Conservation (phyloP, 768 basidiomycete genomes). For the Tricholoma matsutake region DNA sequence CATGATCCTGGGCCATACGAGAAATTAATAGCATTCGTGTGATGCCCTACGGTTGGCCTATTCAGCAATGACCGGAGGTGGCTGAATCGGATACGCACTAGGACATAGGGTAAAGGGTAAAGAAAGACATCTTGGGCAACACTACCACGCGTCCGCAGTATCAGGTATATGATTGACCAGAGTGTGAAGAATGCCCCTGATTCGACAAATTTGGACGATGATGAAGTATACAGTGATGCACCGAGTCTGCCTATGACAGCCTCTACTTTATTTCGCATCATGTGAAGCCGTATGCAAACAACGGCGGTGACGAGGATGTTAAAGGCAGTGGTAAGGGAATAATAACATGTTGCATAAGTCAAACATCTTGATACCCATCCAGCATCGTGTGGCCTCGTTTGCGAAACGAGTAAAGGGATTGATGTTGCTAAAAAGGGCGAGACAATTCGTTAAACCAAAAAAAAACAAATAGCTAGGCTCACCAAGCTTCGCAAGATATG, state of each 20-base stretch:
- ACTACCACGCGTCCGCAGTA: slow-evolving; percentile 18
- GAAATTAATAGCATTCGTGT: slow-evolving; percentile 17
- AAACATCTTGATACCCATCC: slow-evolving; percentile 12
- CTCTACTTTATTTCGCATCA: slow-evolving; percentile 31
- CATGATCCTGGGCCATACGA: slow-evolving; percentile 22
- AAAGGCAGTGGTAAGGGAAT: slow-evolving; percentile 27
- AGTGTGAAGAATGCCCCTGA: slow-evolving; percentile 37
- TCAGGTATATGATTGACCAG: slow-evolving; percentile 30
- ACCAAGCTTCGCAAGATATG: slow-evolving; percentile 36
- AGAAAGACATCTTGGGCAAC: slow-evolving; percentile 30
- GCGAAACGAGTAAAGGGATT: slow-evolving; percentile 30
- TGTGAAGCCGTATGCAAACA: slow-evolving; percentile 29
- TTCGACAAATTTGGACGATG: slow-evolving; percentile 35
- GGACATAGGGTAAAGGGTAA: slow-evolving; percentile 28
- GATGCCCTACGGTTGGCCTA: slow-evolving; percentile 10
- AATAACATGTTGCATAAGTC: slow-evolving; percentile 23
- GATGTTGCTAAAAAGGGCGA: slow-evolving; percentile 27
- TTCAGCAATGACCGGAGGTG: background rate
- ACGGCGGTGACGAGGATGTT: slow-evolving; percentile 28
- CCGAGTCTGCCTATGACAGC: slow-evolving; percentile 32
- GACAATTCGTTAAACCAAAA: background rate
- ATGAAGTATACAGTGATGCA: slow-evolving; percentile 36
- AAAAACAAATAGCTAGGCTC: slow-evolving; percentile 2
- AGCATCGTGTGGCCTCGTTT: slow-evolving; percentile 15
- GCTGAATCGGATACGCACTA: slow-evolving; percentile 21